A percentile compares a stretch with the other conserved stretches of the same genome.
phyloP scores from a whole-genome alignment of 2,329 filamentous ascomycete genomes.

The Hypocrella siamensis region DNA sequence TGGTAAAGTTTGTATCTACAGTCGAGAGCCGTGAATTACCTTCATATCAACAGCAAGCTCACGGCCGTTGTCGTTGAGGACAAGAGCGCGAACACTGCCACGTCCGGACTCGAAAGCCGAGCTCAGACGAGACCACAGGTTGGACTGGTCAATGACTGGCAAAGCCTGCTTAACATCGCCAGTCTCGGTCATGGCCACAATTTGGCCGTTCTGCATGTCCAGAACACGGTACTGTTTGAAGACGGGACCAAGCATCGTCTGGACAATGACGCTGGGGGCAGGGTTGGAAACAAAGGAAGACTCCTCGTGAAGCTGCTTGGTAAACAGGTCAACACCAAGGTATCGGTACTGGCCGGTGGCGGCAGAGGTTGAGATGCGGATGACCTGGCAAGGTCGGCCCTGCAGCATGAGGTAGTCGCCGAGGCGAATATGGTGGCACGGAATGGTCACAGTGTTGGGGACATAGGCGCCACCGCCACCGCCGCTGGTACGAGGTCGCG shows the following conservation, averaged over 20 bases:
- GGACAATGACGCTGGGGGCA: conserved; percentile 86
- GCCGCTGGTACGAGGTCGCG: conserved; percentile 12
- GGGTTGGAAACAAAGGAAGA: conserved; percentile 96
- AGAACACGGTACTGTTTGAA: conserved; percentile 99
- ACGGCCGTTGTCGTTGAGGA: conserved; percentile 82
- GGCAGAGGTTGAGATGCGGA: conserved; percentile 95
- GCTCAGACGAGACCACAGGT: conserved; percentile 65
- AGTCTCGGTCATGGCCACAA: conserved; percentile 97
- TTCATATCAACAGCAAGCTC: conserved; percentile 99
- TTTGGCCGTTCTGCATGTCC: conserved; percentile 72
- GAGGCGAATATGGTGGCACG: conserved; percentile 98
- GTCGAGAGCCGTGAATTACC: conserved; percentile 71
- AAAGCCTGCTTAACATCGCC: conserved; percentile 96
- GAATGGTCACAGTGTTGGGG: conserved; percentile 89
- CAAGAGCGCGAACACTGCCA: conserved; percentile 85
- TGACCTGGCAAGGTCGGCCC: conserved; percentile 98
- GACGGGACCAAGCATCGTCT: conserved; percentile 98
- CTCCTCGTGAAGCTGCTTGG: conserved; percentile 98
- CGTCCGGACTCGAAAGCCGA: conserved; percentile 81
- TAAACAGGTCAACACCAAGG: conserved; percentile 99
- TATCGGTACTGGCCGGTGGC: conserved; percentile 99
- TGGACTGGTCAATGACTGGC: conserved; percentile 87
- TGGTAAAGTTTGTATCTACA: conserved; percentile 26
- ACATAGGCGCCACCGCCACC: conserved; percentile 19
- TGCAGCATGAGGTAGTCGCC: conserved; percentile 98